A percentile compares a stretch with the other conserved stretches of the same genome.
phyloP scores from a whole-genome alignment of 306 rosid species.

The Prunus mira region DNA sequence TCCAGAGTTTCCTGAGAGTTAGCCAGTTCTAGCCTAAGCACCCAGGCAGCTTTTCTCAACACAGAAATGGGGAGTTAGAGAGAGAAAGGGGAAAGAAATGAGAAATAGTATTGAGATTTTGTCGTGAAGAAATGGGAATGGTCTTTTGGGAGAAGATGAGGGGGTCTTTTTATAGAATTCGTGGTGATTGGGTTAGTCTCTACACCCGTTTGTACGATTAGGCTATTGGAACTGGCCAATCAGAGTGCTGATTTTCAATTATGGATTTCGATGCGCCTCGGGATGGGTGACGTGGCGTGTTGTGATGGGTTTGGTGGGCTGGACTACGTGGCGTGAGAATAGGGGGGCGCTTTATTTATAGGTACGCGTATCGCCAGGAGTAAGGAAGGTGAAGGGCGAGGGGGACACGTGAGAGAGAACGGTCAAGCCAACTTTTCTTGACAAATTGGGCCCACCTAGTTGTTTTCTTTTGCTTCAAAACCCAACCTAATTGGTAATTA shows the following conservation, averaged over 20 bases:
- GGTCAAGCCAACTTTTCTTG: slow-evolving; percentile 27
- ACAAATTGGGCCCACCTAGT: slow-evolving; percentile 8
- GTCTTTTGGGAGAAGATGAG: background rate
- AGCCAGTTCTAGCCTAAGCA: slow-evolving; percentile 70
- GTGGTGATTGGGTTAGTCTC: background rate
- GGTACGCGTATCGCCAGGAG: background rate
- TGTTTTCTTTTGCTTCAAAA: background rate
- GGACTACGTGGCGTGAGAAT: background rate
- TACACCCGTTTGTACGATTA: background rate
- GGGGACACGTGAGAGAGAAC: background rate
- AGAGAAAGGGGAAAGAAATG: background rate
- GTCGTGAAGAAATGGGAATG: background rate
- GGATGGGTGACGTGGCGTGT: slow-evolving; percentile 13
- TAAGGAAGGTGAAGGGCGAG: background rate
- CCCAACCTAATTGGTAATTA: background rate
- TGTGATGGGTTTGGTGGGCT: background rate
- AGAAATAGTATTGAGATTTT: background rate
- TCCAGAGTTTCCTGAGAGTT: slow-evolving; percentile 54
- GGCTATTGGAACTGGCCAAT: background rate
- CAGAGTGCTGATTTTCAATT: background rate
- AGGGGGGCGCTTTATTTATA: background rate
- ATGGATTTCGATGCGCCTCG: no score
- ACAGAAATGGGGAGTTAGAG: background rate
- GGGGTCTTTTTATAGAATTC: background rate
- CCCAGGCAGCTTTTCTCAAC: background rate